Conservation (phyloP, 139 green algal species). For the Asterochloris sp. region DNA sequence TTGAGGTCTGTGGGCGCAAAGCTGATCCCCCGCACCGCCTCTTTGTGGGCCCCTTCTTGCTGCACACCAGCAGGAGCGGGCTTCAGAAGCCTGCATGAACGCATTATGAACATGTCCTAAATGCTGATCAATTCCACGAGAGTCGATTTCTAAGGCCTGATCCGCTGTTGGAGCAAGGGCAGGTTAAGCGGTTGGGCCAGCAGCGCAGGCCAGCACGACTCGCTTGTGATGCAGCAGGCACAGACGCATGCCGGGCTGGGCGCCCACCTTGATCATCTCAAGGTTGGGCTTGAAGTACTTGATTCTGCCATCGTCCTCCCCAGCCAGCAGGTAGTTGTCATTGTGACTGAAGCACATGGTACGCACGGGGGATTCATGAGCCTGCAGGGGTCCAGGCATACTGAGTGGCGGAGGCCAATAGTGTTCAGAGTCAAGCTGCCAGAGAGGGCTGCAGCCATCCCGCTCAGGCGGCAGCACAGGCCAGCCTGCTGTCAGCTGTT, state of each 20-base stretch:
- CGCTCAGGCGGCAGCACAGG: background rate
- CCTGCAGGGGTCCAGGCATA: slow-evolving; percentile 33
- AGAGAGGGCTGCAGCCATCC: no score
- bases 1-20: slow-evolving; percentile 82
- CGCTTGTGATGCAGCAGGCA: background rate
- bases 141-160: background rate
- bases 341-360: slow-evolving; percentile 70
- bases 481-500: no score
- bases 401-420: no score
- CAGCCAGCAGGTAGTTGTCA: slow-evolving; percentile 74
- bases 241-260: no score
- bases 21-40: slow-evolving; percentile 58
- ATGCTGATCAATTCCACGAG: background rate
- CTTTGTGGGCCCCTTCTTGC: slow-evolving; percentile 55
- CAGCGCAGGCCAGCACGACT: background rate
- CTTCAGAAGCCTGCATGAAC: background rate
- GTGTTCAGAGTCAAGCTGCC: no score
- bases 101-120: background rate
- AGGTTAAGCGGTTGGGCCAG: background rate
- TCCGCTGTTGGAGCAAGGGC: background rate
- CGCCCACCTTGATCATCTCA: slow-evolving; percentile 46
- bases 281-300: slow-evolving; percentile 78
- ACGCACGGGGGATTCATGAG: slow-evolving; percentile 70
- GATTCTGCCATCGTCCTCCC: slow-evolving; percentile 70
- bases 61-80: background rate